Evolutionary conservation across 2,329 filamentous ascomycete genomes (phyloP), one percentile per base, ranked within the genome.

Genomic region (Colletotrichum coccodes): DNA sequence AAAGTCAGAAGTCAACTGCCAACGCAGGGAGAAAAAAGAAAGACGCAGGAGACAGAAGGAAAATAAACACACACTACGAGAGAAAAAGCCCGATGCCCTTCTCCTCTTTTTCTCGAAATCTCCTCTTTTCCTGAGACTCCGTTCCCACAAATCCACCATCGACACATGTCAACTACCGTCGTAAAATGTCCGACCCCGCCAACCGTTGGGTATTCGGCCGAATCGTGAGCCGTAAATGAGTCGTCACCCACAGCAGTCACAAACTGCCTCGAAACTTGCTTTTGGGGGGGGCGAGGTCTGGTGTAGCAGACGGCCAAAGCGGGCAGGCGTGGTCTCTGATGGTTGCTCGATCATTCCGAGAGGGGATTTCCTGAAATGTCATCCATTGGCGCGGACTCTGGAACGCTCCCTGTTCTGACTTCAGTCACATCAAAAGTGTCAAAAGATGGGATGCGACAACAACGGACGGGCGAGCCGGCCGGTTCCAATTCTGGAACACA

Each of bases 181-280:
- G n/a, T 44, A 57, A 66, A 66, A 40, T 56, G 47, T 57, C 62
- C 66, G 66, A 69, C 56, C 28, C 47, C 47, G 53, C 40, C 53
- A 36, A 18, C 53, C 14, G 16, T 34, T 58, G 38, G 18, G 28
- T 21, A n/a, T 60, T 50, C 54, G 34, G 54, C 49, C 66, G 49
- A 69, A 50, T 47, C 64, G 40, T 32, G 64, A 36, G 59, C 36
- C 42, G 21, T 44, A 11, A 44, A 34, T 14, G 44, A n/a, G n/a
- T n/a, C 28, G 32, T 21, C 32, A 36, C 23, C 42, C 11, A 26
- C n/a, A 57, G 42, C 28, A 36, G 21, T 21, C 3, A 8, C 14
- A 28, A 28, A 26, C n/a, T 21, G 18, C n/a, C 16, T 36, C 42
- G 56, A 21, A 21, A 32, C 28, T 38, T 38, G 8, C 30, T 47